Evolutionary conservation across 345 rosid species (phyloP).

Genomic region (Turnera subulata): DNA sequence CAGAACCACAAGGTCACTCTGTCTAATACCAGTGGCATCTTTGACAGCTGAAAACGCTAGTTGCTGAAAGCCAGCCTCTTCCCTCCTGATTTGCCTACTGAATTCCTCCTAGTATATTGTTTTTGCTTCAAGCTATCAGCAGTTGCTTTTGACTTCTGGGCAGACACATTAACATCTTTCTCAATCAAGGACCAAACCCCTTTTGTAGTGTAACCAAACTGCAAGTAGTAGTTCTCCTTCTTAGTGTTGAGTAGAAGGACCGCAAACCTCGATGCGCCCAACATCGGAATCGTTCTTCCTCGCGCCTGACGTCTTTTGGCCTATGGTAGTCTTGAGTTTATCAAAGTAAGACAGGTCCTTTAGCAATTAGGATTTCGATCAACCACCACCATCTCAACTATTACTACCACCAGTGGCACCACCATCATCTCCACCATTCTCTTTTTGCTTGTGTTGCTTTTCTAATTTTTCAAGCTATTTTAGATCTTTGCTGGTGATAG

Average conservation of each 20-base stretch:
- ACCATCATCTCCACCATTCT: too few species aligned
- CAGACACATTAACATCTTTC: slow-evolving; percentile 32
- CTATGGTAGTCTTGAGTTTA: too few species aligned
- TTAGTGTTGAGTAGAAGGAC: slow-evolving; percentile 55
- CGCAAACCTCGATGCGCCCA: slow-evolving; percentile 52
- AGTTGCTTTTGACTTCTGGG: slow-evolving; percentile 20
- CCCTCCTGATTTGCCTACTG: slow-evolving; percentile 20
- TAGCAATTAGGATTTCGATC: too few species aligned
- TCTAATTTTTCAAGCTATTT: too few species aligned
- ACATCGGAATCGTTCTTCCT: too few species aligned
- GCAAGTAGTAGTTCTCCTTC: slow-evolving; percentile 50
- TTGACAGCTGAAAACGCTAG: slow-evolving; percentile 60
- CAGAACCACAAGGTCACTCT: slow-evolving; percentile 19
- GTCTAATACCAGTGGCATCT: slow-evolving; percentile 44
- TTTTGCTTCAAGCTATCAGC: slow-evolving; percentile 32
- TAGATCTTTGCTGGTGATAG: too few species aligned
- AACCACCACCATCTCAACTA: too few species aligned
- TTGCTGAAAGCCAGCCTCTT: slow-evolving; percentile 39
- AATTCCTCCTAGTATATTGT: slow-evolving; percentile 22
- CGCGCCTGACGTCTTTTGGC: too few species aligned
- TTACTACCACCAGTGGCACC: too few species aligned
- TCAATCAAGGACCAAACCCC: slow-evolving; percentile 85
- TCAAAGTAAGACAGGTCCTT: too few species aligned
- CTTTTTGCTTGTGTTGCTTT: too few species aligned
- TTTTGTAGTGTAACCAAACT: slow-evolving; percentile 38